Base-by-base conservation (phyloP, 2,329 filamentous ascomycete species). In the Curvularia sp. region DNA sequence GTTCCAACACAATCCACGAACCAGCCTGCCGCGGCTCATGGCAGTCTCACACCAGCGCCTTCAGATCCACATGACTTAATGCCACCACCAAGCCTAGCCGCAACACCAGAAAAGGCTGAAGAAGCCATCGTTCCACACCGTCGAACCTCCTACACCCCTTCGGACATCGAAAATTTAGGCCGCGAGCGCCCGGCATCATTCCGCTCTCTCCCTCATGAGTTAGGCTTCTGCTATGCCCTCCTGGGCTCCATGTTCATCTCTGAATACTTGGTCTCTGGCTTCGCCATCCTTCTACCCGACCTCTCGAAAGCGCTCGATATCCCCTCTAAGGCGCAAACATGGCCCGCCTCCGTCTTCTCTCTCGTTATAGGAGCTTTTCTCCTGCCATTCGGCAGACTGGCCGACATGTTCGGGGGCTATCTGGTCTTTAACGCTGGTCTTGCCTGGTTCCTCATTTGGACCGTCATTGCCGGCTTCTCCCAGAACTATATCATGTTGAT, bases 261-360 rank as follows among this genome's bases (percentile, higher is more conserved):
- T 43, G 90, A 93, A 78, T 93, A 89, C 76, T 90, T 89, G 71
- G 84, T 94, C 49, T 90, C 88, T 46, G 92, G 92, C 30, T 95
- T 93, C 69, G 86, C 82, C 57, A 79, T 87, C 58, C 77, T 94
- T 25, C 76, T 93, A 0, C 91, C 91, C 0, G 86, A 85, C 0
- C 74, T 95, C 3, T 80, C 86, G 10, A 71, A 75, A 10, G 82
- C 86, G 1, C 81, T 95, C 3, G 54, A 86, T 38, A 92, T 95
- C 39, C 85, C 90, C 0, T 82, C 87, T 43, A 84, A 87, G 36
- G 87, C 88, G 5, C 78, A 79, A 1, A 83, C 83, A 49, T 78
- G 76, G 76, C 76, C 76, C 0, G 73, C 76, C 12, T 76, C 72
- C 32, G 75, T 74, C 1, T 78, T 77, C 62, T 72, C 75, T 1